phyloP scores from a whole-genome alignment of 768 basidiomycete genomes.

The Psilocybe cyanescens region DNA sequence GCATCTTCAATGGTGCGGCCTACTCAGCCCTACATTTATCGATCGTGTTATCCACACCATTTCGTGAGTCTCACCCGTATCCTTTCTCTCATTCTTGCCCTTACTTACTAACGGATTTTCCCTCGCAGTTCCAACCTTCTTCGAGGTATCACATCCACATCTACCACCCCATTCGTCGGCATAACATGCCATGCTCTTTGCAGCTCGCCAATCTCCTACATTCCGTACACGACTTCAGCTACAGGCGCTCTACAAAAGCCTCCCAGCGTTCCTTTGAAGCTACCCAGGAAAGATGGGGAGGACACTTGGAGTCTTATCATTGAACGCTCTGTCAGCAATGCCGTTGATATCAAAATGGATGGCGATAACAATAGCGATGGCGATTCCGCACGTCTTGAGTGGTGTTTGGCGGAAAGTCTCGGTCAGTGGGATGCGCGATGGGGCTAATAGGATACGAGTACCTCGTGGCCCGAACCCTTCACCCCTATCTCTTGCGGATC shows the following conservation, averaged over 20 bases:
- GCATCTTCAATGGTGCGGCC: slow-evolving; percentile 64
- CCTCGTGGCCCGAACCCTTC: too few species aligned
- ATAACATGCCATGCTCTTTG: slow-evolving; percentile 49
- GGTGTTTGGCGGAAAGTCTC: slow-evolving; percentile 50
- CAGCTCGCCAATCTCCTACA: slow-evolving; percentile 54
- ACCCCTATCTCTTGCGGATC: too few species aligned
- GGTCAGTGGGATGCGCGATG: slow-evolving; percentile 43
- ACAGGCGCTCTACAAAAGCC: slow-evolving; percentile 31
- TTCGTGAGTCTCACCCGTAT: slow-evolving; percentile 34
- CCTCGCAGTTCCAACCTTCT: slow-evolving; percentile 10
- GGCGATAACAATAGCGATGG: slow-evolving; percentile 11
- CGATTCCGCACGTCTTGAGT: slow-evolving; percentile 22
- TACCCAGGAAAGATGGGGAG: slow-evolving; percentile 54
- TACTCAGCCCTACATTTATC: slow-evolving; percentile 56
- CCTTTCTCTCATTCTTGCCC: not conserved
- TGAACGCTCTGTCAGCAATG: slow-evolving; percentile 25
- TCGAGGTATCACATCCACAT: not conserved
- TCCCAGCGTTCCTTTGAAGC: slow-evolving; percentile 42
- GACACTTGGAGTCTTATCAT: slow-evolving; percentile 55
- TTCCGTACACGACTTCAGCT: slow-evolving; percentile 33
- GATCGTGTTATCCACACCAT: slow-evolving; percentile 51
- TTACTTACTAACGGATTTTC: not conserved
- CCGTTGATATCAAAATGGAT: slow-evolving; percentile 54
- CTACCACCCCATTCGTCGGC: slow-evolving; percentile 35
- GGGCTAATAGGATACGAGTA: slow-evolving; percentile 26